phyloP scores from a whole-genome alignment of 1,139 yeast species.

The Nadsonia starkeyi-henricii region DNA sequence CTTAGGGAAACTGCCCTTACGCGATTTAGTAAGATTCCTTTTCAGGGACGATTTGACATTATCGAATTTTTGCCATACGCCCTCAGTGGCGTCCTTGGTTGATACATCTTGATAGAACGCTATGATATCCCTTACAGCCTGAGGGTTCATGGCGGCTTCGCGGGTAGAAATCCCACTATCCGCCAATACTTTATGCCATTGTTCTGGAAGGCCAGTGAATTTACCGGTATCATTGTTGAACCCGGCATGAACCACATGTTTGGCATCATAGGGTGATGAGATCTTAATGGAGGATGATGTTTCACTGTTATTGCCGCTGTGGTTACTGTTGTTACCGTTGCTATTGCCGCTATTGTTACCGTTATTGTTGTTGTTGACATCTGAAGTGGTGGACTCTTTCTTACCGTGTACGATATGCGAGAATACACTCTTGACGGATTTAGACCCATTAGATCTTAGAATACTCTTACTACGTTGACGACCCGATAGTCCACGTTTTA shows the following conservation, averaged over 20 bases:
- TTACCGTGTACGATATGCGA: conserved; percentile 3
- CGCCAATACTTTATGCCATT: conserved; percentile 73
- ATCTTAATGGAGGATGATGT: conserved; percentile 43
- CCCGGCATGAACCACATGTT: conserved; percentile 89
- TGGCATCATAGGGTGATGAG: conserved; percentile 80
- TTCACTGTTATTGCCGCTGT: too few relatives aligned
- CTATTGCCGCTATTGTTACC: conserved; percentile 5
- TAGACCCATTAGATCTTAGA: background rate
- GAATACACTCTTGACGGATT: conserved; percentile 1
- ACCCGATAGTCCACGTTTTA: conserved; percentile 3
- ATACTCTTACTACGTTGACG: conserved; percentile 3
- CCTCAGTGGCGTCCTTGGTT: conserved; percentile 47
- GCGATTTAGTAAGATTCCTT: background rate
- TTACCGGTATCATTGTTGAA: conserved; percentile 71
- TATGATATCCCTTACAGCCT: conserved; percentile 87
- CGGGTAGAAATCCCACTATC: conserved; percentile 76
- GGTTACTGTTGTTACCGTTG: conserved; percentile 11
- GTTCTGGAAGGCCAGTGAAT: conserved; percentile 80
- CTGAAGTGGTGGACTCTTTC: too few relatives aligned
- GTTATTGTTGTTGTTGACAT: conserved; percentile 1
- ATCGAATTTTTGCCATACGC: conserved; percentile 63
- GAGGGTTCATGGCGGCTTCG: conserved; percentile 85
- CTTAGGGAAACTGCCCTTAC: background rate
- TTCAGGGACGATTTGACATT: conserved; percentile 19
- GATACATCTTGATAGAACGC: conserved; percentile 68